Evolutionary conservation across 352 stramenopile genomes (phyloP).

Genomic region (Phytophthora chlamydospora): DNA sequence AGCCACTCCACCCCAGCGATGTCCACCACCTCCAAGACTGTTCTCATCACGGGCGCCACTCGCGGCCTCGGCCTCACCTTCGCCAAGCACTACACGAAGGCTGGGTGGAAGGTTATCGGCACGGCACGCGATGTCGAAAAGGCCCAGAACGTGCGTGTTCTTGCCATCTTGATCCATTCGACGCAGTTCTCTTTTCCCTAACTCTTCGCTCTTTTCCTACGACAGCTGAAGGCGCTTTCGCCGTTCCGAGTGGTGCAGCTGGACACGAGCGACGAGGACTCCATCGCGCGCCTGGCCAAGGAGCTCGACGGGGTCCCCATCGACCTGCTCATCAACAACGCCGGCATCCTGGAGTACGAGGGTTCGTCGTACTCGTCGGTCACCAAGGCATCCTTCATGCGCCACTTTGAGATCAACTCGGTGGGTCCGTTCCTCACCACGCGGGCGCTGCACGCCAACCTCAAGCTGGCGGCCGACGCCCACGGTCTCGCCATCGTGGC

Average conservation of each 20-base stretch:
- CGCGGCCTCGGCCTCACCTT: constrained; percentile 52
- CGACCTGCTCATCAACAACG: constrained; percentile 72
- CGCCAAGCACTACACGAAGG: constrained; percentile 40
- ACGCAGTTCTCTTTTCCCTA: not conserved
- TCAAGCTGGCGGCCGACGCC: constrained; percentile 36
- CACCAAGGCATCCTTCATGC: constrained; percentile 49
- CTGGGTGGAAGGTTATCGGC: constrained; percentile 54
- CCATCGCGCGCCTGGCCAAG: constrained; percentile 39
- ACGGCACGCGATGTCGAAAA: constrained; percentile 31
- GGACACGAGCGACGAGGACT: constrained; percentile 50
- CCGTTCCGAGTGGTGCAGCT: constrained; percentile 51
- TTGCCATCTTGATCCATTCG: not conserved
- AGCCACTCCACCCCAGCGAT: not conserved
- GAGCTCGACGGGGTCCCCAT: constrained; percentile 50
- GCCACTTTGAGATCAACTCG: constrained; percentile 66
- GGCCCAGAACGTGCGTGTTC: constrained; percentile 28
- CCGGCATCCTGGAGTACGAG: constrained; percentile 35
- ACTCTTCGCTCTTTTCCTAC: not conserved
- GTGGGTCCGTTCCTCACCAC: constrained; percentile 60
- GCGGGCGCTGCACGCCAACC: constrained; percentile 46
- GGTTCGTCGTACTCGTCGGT: constrained; percentile 18
- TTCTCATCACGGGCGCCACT: constrained; percentile 38
- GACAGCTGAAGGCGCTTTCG: constrained; percentile 39
- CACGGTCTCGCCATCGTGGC: constrained; percentile 38
- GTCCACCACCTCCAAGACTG: constrained; percentile 7